Percentiles rank a stretch among this genome's conserved stretches.
These are phyloP conservation scores for Acacia pycnantha DNA, from an alignment of 331 rosid species.

Conservation along the genomic window DNA sequence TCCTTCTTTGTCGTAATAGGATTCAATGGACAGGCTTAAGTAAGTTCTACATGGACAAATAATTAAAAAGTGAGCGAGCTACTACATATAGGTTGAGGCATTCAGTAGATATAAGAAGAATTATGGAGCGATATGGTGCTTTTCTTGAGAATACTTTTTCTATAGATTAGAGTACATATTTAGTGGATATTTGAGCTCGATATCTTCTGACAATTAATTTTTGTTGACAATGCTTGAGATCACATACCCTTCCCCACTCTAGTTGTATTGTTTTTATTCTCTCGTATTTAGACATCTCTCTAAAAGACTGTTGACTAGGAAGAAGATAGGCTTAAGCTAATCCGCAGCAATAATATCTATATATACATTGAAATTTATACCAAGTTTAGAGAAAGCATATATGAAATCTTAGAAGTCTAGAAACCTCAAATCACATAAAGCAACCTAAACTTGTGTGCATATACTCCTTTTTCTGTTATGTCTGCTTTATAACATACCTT, in stretches of 20 bases:
- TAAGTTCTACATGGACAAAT: neutral
- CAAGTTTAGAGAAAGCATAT: neutral
- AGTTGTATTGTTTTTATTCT: neutral
- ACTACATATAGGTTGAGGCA: neutral
- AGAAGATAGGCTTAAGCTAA: neutral
- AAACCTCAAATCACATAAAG: neutral
- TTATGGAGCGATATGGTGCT: neutral
- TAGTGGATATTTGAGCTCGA: neutral
- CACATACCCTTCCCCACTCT: neutral
- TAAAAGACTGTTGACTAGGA: neutral
- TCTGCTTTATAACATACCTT: neutral
- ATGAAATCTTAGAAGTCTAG: neutral
- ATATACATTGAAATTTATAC: neutral
- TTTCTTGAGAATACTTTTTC: neutral
- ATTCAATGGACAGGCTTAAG: neutral
- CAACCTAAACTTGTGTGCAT: constrained; percentile 8
- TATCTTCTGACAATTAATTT: neutral
- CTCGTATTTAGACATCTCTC: neutral
- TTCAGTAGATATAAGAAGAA: neutral
- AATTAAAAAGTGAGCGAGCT: neutral
- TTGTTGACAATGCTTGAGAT: neutral
- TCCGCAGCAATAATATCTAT: neutral
- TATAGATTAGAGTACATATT: neutral
- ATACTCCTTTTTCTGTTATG: neutral
- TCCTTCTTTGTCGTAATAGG: neutral